Base-by-base conservation (phyloP, 495 filamentous ascomycete genomes). In the Talaromyces borbonicus region DNA sequence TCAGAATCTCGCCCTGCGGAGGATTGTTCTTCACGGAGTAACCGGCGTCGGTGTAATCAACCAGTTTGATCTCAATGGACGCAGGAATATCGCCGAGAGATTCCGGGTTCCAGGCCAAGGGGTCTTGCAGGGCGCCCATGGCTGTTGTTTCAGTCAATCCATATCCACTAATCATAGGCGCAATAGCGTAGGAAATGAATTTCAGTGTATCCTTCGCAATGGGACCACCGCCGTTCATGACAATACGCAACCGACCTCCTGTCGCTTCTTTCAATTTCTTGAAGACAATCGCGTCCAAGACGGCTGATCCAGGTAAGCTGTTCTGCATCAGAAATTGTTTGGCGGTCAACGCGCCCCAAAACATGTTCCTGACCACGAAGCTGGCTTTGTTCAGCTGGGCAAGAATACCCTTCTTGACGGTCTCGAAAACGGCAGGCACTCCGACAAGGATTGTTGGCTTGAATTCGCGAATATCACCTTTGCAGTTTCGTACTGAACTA, bases 361-460 rank as follows among this genome's bases (percentile, higher is more conserved):
- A 98, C 57, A 98, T 65, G 44, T 84, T 85, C 62, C 78, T 83
- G 8, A 83, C 76, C 14, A 97, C 40, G 20, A 78, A 68, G 58
- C 78, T 83, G 41, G 80, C 78, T 52, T 82, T 78, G 64, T 84
- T 80, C 48, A 97, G 79, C 67, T 95, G 92, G 58, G 75, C 72
- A 51, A 94, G 71, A 51, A 98, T 90, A 53, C 92, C 92, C 65
- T 98, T 98, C 81, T 96, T 97, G 53, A 98, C 87, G 0, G 87
- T 82, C 66, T 98, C 92, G 85, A 90, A 98, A 8, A 98, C 92
- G 25, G 90, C 89, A 6, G 92, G 92, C 15, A 98, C 92, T 58
- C 92, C 92, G 38, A 96, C 87, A 35, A 98, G 73, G 51, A 98
- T 79, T 15, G 85, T 90, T 18, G 92, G 92, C 57, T 80, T 81